Conservation (phyloP, 768 basidiomycete species). For the Pulveroboletus sp. region DNA sequence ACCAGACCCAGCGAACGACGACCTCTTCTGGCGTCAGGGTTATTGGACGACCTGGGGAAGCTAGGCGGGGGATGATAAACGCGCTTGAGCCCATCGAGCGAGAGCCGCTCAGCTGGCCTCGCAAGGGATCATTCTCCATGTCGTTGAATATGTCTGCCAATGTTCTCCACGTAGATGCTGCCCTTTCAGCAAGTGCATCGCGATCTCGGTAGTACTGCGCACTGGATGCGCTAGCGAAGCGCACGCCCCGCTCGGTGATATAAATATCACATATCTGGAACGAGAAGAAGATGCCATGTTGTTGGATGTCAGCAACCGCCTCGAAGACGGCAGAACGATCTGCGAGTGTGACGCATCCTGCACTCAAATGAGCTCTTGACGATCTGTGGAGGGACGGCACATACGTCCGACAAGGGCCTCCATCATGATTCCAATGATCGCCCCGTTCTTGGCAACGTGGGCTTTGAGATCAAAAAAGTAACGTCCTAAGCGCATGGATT, state of each 20-base stretch:
- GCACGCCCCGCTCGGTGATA: constrained; percentile 28
- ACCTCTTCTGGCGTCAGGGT: constrained; percentile 14
- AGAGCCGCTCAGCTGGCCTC: not conserved
- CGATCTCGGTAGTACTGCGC: constrained; percentile 18
- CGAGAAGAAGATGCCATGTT: constrained; percentile 22
- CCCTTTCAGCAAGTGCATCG: constrained; percentile 22
- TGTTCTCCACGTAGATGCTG: constrained; percentile 15
- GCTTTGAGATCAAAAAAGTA: constrained; percentile 30
- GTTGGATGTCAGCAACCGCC: constrained; percentile 31
- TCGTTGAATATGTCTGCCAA: constrained; percentile 20
- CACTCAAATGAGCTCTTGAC: constrained; percentile 4
- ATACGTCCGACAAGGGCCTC: constrained; percentile 27
- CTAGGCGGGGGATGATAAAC: constrained; percentile 25
- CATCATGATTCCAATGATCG: constrained; percentile 29
- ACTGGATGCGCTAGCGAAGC: constrained; percentile 21
- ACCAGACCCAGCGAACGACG: constrained; percentile 21
- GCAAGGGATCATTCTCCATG: constrained; percentile 2
- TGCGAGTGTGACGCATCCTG: constrained; percentile 19
- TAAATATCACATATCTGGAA: constrained; percentile 22
- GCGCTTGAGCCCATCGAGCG: constrained; percentile 4
- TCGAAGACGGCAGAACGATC: constrained; percentile 28
- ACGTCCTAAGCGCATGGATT: constrained; percentile 23
- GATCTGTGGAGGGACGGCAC: not conserved
- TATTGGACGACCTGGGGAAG: constrained; percentile 20
- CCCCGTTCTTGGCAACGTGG: constrained; percentile 28